These are phyloP conservation scores for Zea mays DNA, from an alignment of 176 grass and related monocot genomes.

Conservation along the genomic window Zm-B73-REFERENCE-NAM-5.0 NC_050097.1:176619501-176620000, in stretches of 20 bases:
- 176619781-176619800: background rate
- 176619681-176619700: constrained; percentile 62
- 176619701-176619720: constrained; percentile 72
- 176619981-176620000: constrained; percentile 66
- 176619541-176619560: background rate
- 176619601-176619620: constrained; percentile 78
- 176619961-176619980: constrained; percentile 74
- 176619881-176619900: constrained; percentile 52
- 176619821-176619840: background rate
- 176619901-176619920: constrained; percentile 75
- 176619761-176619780: constrained; percentile 65
- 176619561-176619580: background rate
- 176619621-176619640: constrained; percentile 75
- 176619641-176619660: constrained; percentile 63
- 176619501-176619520: too few species aligned
- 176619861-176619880: background rate
- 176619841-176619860: background rate
- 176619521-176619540: background rate
- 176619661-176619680: constrained; percentile 65
- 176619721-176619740: constrained; percentile 63
- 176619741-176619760: constrained; percentile 69
- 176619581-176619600: background rate
- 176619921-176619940: constrained; percentile 65
- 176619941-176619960: constrained; percentile 73
- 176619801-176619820: constrained; percentile 24